Percentiles rank a stretch among this genome's conserved stretches.
Conservation (phyloP, 1,284 basidiomycete species). For the Puccinia hordei region DNA sequence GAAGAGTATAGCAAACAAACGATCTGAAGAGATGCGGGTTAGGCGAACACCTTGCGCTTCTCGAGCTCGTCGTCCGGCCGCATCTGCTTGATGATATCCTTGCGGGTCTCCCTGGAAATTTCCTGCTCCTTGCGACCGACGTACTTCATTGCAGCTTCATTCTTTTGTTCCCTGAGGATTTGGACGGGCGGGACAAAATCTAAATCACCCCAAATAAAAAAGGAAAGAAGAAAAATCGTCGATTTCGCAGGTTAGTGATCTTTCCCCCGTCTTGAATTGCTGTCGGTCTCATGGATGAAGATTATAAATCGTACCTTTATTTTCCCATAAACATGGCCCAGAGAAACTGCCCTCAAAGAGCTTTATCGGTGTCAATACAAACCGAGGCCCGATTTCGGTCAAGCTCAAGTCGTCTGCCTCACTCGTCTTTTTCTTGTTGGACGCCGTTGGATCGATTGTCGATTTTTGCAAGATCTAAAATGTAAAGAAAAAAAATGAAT, state of each 20-base stretch:
- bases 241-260: neutral
- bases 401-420: conserved; percentile 62
- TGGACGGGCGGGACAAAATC: conserved; percentile 46
- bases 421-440: conserved; percentile 4
- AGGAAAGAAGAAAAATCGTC: neutral
- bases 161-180: conserved; percentile 36
- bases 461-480: conserved; percentile 39
- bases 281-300: too few relatives aligned
- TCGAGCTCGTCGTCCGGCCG: conserved; percentile 26
- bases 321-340: conserved; percentile 93
- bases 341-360: conserved; percentile 97
- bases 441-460: neutral
- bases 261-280: neutral
- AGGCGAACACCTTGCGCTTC: conserved; percentile 43
- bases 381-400: conserved; percentile 93
- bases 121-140: conserved; percentile 42
- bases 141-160: conserved; percentile 36
- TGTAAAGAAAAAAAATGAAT: neutral
- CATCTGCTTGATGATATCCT: conserved; percentile 15
- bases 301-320: conserved; percentile 59
- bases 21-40: neutral
- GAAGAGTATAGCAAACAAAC: neutral
- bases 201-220: neutral
- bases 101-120: neutral
- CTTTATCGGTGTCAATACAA: conserved; percentile 94